Percentiles rank a stretch among this genome's conserved stretches.
Evolutionary conservation across 2,329 filamentous ascomycete species (phyloP).

Genomic region (Neoascochyta sp.): DNA sequence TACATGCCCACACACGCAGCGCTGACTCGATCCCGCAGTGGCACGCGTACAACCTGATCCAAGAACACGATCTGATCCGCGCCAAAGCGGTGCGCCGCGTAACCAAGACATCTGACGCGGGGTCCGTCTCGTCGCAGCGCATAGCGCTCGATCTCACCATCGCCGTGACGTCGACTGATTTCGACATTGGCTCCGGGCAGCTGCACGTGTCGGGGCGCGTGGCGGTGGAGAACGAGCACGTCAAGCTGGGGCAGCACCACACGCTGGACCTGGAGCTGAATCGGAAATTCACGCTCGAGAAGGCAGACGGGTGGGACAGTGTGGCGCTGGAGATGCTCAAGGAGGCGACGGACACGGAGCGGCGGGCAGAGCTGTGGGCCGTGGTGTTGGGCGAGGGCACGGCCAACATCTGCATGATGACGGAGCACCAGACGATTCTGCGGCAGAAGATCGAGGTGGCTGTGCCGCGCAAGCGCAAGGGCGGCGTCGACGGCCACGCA

Average conservation of each 20-base stretch:
- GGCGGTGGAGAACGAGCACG: slow-evolving; percentile 62
- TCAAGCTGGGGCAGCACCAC: slow-evolving; percentile 64
- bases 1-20: no score
- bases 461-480: slow-evolving; percentile 65
- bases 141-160: slow-evolving; percentile 64
- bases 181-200: slow-evolving; percentile 64
- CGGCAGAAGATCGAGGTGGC: slow-evolving; percentile 65
- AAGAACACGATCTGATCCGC: slow-evolving; percentile 60
- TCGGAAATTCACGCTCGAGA: slow-evolving; percentile 83
- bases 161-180: slow-evolving; percentile 63
- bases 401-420: slow-evolving; percentile 79
- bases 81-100: slow-evolving; percentile 65
- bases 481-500: slow-evolving; percentile 59
- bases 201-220: slow-evolving; percentile 67
- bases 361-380: slow-evolving; percentile 78
- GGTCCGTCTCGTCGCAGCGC: slow-evolving; percentile 60
- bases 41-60: slow-evolving; percentile 72
- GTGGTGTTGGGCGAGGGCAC: slow-evolving; percentile 90
- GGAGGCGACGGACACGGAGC: slow-evolving; percentile 74
- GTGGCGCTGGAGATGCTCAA: slow-evolving; percentile 74
- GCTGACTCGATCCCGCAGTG: slow-evolving; percentile 52
- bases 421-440: slow-evolving; percentile 72
- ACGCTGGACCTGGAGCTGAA: slow-evolving; percentile 82
- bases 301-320: slow-evolving; percentile 81
- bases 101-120: slow-evolving; percentile 57